Evolutionary conservation across 306 rosid species (phyloP).

Genomic region (Cyamopsis tetragonoloba): DNA sequence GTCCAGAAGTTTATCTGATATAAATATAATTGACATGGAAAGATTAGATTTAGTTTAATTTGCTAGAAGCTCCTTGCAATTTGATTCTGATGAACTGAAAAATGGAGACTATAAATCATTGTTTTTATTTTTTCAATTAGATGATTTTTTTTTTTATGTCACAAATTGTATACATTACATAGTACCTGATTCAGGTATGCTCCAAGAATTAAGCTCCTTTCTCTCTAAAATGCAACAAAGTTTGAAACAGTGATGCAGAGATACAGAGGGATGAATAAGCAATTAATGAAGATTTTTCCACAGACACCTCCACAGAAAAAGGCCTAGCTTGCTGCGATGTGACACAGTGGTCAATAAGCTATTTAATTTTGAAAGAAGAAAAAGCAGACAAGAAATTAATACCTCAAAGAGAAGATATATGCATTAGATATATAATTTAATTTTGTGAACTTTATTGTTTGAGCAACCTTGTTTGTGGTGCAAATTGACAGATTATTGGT

Average conservation of each 20-base stretch:
- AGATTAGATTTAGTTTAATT: neutral
- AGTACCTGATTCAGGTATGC: neutral
- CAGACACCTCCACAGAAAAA: neutral
- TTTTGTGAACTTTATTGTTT: slow-evolving; percentile 6
- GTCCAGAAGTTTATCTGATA: neutral
- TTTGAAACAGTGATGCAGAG: neutral
- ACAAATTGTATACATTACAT: neutral
- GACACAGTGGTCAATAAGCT: slow-evolving; percentile 24
- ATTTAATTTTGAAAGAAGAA: slow-evolving; percentile 10
- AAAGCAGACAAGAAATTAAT: slow-evolving; percentile 33
- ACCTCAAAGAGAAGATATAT: neutral
- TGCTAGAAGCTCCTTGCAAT: neutral
- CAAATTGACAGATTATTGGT: slow-evolving; percentile 19
- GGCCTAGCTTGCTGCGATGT: slow-evolving; percentile 26
- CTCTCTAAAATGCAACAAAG: neutral
- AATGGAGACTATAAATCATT: neutral
- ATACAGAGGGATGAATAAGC: neutral
- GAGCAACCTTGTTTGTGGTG: slow-evolving; percentile 35
- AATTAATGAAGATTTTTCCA: slow-evolving; percentile 8
- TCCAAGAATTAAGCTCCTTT: slow-evolving; percentile 3
- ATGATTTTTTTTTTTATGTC: neutral
- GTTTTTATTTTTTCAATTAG: neutral
- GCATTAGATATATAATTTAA: neutral
- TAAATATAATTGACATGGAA: neutral
- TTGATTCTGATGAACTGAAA: neutral